Evolutionary conservation across 2,329 filamentous ascomycete species (phyloP).

Genomic region (Huntiella abstrusa): DNA sequence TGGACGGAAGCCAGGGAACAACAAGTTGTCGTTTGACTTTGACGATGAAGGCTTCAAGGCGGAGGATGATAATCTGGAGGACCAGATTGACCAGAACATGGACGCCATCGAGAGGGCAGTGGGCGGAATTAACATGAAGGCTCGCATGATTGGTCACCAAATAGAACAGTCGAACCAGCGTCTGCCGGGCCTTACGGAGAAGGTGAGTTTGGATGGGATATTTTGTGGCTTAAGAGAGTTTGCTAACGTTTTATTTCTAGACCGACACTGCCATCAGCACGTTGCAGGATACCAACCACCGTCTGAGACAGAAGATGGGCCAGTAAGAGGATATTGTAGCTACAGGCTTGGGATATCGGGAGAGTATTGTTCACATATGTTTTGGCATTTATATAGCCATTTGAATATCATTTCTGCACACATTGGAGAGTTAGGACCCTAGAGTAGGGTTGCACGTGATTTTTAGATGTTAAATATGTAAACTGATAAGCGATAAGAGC

Average conservation of each 20-base stretch:
- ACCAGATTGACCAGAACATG: slow-evolving; percentile 36
- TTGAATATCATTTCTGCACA: no score
- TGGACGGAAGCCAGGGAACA: slow-evolving; percentile 8
- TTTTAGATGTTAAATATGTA: neutral
- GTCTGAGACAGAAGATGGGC: slow-evolving; percentile 11
- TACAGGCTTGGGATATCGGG: no score
- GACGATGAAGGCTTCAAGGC: slow-evolving; percentile 42
- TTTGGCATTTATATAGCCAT: no score
- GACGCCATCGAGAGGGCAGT: slow-evolving; percentile 54
- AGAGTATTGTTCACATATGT: no score
- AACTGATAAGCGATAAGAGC: no score
- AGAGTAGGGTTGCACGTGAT: neutral
- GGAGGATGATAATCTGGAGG: slow-evolving; percentile 25
- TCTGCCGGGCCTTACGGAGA: slow-evolving; percentile 41
- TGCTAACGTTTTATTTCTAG: slow-evolving; percentile 24
- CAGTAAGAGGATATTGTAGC: neutral
- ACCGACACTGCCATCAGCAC: slow-evolving; percentile 46
- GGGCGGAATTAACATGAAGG: slow-evolving; percentile 53
- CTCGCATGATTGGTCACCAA: slow-evolving; percentile 57
- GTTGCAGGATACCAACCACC: slow-evolving; percentile 10
- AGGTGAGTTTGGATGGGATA: slow-evolving; percentile 32
- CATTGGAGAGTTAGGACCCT: no score
- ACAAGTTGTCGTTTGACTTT: slow-evolving; percentile 63
- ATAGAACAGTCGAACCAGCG: slow-evolving; percentile 48
- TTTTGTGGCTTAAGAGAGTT: neutral